Percentiles rank a stretch among this genome's conserved stretches.
Conservation (phyloP, 192 early-diverging fungal genomes). For the Coemansia sp. region DNA sequence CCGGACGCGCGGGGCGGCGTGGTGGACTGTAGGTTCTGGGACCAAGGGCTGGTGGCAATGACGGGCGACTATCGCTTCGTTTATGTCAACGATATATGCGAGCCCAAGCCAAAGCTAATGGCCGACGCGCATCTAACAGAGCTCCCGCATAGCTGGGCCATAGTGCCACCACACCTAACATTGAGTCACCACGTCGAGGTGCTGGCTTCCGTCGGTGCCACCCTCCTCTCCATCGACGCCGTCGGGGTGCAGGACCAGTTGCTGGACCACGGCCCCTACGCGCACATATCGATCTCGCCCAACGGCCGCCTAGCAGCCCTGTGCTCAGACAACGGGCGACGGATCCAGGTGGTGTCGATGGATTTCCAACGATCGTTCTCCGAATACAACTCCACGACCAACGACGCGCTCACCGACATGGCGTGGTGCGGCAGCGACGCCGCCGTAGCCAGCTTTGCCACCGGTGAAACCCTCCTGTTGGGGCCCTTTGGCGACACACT, state of each 20-base stretch:
- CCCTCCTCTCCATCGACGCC: conserved; percentile 81
- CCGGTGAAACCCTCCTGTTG: conserved; percentile 74
- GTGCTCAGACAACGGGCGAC: conserved; percentile 70
- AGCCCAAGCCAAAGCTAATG: conserved; percentile 76
- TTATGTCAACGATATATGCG: conserved; percentile 78
- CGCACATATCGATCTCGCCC: conserved; percentile 84
- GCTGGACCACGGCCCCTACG: conserved; percentile 86
- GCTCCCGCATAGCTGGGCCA: conserved; percentile 79
- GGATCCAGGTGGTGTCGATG: conserved; percentile 88
- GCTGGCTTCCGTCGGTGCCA: conserved; percentile 69
- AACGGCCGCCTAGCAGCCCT: conserved; percentile 92
- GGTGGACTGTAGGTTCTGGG: conserved; percentile 85
- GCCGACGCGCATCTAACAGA: conserved; percentile 68
- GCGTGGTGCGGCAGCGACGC: conserved; percentile 93
- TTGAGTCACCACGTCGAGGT: conserved; percentile 90
- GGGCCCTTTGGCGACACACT: conserved; percentile 85
- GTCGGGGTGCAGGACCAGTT: conserved; percentile 76
- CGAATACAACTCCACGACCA: conserved; percentile 30
- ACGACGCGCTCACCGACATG: conserved; percentile 11
- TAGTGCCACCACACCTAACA: conserved; percentile 84
- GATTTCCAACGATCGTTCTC: conserved; percentile 94
- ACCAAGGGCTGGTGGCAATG: conserved; percentile 87
- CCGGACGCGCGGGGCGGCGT: conserved; percentile 76
- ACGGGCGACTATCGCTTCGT: conserved; percentile 79
- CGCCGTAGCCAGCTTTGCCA: conserved; percentile 82